Evolutionary conservation across 225 moss, liverwort and hornwort genomes (phyloP), one percentile per base, ranked within the genome.

Genomic region (Polytrichum commune): DNA sequence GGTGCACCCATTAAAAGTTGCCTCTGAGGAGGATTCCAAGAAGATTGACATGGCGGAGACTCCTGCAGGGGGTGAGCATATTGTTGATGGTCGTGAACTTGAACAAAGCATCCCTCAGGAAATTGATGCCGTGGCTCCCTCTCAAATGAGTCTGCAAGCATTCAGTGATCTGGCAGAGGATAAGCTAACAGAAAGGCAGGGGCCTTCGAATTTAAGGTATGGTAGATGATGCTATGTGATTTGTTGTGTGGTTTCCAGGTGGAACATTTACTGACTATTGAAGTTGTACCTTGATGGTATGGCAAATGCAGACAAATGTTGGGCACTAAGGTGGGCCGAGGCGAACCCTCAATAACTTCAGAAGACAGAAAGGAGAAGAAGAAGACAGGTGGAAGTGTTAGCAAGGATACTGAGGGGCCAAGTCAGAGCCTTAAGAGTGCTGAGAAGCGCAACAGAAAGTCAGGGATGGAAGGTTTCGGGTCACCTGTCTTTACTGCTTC

Each of bases 291-390:
- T 46, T 60, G 29, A 55, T 32, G 60, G 19, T 75, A 69, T 75
- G 54, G 62, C 18, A 65, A 74, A 8, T 61, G 35, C 82, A 86
- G 85, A 69, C 76, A 33, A 72, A 26, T 46, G 29, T 60, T 60
- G 10, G 65, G 10, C 30, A 74, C 69, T 60, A 71, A 73, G 53
- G 69, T 60, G 64, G 86, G 83, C 33, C 75, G 80, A 60, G 83
- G 83, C 32, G 83, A 70, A 28, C 75, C 83, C 22, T 83, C 78
- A 19, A 68, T 70, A 65, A 71, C 75, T 27, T 75, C 66, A 73
- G 80, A 78, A 68, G 63, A 72, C 66, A 69, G 60, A 71, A 60
- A 60, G 46, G 6, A 19, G 65, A 68, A 19, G 13, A 68, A 75
- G 71, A 65, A 61, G 27, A 27, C 19, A 19, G 60, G 46, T 65